Base-by-base conservation (phyloP, 805 yeast genomes). In the Dipodascopsis uninucleata region DNA sequence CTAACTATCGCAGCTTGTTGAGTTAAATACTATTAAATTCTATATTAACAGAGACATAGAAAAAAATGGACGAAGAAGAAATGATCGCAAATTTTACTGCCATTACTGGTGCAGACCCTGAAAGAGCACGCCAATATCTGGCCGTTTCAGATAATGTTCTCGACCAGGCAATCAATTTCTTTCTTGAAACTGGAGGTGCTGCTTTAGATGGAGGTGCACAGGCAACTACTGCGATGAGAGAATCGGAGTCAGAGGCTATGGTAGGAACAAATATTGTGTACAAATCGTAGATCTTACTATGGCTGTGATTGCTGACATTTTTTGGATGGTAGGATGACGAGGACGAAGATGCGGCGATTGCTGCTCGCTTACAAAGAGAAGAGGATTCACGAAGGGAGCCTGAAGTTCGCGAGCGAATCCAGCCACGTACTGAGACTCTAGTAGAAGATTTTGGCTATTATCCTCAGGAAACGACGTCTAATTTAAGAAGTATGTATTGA, bases 141-240 rank as follows among this genome's bases (percentile, higher is more conserved):
- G 88, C 82, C 21, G 79, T 90, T 68, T 75, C 90, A 3, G 88
- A 82, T 39, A 78, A 79, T 36, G 78, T 86, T 61, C 61, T 90
- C 26, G 95, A 89, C 45, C 76, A 79, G 17, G 97, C 98, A 0
- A 85, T 93, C 5, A 78, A 87, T 10, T 69, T 93, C 34, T 93
- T 69, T 64, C 81, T 84, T 66, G 97, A 93, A 55, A 44, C 63
- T 36, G 70, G 69, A 14, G 74, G 72, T 32, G 67, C 61, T 12
- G 44, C 65, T 7, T 49, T 59, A 16, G 53, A 43, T 32, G 42
- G 38, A 4, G 45, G 41, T 5, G 23, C 47, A 28, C 8, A 39
- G 5, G 12, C 28, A n/a, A 7, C 50, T 2, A 26, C 16, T 5
- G 12, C 49, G n/a, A n/a, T 7, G 18, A 40, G 18, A 9, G 6